Evolutionary conservation across 2,329 filamentous ascomycete species (phyloP), one percentile per base, ranked within the genome.

Genomic region (Pseudogymnoascus pannorum): DNA sequence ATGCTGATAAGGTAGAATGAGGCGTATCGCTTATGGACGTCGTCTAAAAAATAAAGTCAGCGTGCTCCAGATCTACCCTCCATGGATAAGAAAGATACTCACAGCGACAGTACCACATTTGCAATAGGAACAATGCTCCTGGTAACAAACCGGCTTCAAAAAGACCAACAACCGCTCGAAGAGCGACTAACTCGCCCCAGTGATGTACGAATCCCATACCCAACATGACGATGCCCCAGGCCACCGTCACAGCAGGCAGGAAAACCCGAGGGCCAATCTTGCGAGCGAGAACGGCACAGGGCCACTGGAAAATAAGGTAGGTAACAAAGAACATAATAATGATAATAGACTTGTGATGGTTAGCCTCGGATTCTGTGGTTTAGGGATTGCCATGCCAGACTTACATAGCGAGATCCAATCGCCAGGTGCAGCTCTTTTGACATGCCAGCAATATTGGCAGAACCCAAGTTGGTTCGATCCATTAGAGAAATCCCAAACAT

Each of bases 51-150:
- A n/a, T n/a, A n/a, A n/a, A n/a, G n/a, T n/a, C n/a, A n/a, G n/a
- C n/a, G n/a, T n/a, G n/a, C n/a, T n/a, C n/a, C n/a, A n/a, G n/a
- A n/a, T n/a, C n/a, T n/a, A n/a, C n/a, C n/a, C n/a, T n/a, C n/a
- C n/a, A n/a, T n/a, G n/a, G n/a, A n/a, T n/a, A n/a, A n/a, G n/a
- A n/a, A n/a, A n/a, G n/a, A 11, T n/a, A 69, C 62, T 75, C 73
- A 54, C 71, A 75, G 3, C 74, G 67, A 14, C 66, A 68, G 60
- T 75, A 75, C 72, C 73, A 75, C 36, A 69, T 73, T 5, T 66
- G 67, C 11, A 75, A 68, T 7, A 74, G 63, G 62, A 70, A 74
- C 9, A 71, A 72, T 60, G 72, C 74, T 16, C 70, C 69, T 38
- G 35, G 35, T n/a, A 38, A 9, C 9, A 38, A 38, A 38, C 35